Percentiles rank a stretch among this genome's conserved stretches.
phyloP scores from a whole-genome alignment of 176 grass and related monocot species.

The Aegilops tauschii region DNA sequence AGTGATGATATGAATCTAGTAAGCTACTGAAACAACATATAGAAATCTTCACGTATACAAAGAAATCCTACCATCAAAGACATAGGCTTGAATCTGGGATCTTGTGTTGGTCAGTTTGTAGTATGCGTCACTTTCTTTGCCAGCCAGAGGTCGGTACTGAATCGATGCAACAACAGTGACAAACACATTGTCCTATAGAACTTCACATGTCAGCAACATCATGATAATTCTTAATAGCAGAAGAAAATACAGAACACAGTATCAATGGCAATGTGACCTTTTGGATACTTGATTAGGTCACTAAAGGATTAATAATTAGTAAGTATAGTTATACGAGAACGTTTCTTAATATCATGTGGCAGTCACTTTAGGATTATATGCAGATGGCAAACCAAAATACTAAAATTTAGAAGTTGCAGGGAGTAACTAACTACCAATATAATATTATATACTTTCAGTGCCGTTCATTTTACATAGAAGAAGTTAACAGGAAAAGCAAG shows the following conservation, averaged over 20 bases:
- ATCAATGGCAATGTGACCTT: conserved; percentile 10
- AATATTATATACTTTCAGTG: not conserved
- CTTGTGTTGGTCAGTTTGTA: conserved; percentile 88
- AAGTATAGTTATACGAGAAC: not conserved
- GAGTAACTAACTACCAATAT: not conserved
- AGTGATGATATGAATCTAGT: not conserved
- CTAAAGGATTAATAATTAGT: not conserved
- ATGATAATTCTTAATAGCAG: not conserved
- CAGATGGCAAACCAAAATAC: not conserved
- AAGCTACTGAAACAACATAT: not conserved
- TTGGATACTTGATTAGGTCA: conserved; percentile 1
- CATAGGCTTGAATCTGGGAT: conserved; percentile 87
- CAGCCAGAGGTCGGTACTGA: conserved; percentile 70
- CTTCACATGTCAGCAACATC: conserved; percentile 19
- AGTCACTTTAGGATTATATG: not conserved
- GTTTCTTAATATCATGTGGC: not conserved
- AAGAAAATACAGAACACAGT: not conserved
- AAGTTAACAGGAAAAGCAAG: not conserved
- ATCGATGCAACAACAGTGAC: conserved; percentile 87
- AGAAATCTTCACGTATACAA: not conserved
- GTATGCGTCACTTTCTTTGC: conserved; percentile 72
- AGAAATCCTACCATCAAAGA: conserved; percentile 64
- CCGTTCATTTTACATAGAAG: not conserved
- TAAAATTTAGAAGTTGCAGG: not conserved
- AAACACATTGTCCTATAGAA: conserved; percentile 83